Evolutionary conservation across 2,329 filamentous ascomycete species (phyloP).

Genomic region (Pseudomassariella vexata): DNA sequence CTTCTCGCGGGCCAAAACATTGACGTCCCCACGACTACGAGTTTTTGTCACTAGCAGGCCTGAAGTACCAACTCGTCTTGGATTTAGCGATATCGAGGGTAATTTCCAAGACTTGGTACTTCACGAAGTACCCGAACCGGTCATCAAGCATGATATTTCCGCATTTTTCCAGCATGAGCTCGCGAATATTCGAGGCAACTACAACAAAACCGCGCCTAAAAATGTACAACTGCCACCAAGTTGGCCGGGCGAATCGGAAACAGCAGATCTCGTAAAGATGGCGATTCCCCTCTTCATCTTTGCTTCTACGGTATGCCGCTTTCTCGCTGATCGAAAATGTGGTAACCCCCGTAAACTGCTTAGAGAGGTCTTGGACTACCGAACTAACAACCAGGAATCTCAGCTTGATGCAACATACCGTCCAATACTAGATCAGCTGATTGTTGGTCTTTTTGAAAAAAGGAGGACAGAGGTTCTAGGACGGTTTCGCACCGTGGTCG

Average conservation of each 20-base stretch:
- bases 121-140: conserved; percentile 23
- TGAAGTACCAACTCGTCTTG: conserved; percentile 26
- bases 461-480: too few relatives aligned
- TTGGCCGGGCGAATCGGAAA: background rate
- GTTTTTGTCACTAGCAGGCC: conserved; percentile 35
- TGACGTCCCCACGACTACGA: conserved; percentile 14
- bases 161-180: conserved; percentile 23
- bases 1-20: conserved; percentile 10
- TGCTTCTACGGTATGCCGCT: conserved; percentile 24
- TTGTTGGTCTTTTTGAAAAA: too few relatives aligned
- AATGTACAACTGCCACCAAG: conserved; percentile 5
- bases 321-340: conserved; percentile 13
- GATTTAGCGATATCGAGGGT: conserved; percentile 21
- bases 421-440: too few relatives aligned
- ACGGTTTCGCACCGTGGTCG: background rate
- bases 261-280: conserved; percentile 10
- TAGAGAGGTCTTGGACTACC: background rate
- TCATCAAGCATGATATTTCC: conserved; percentile 28
- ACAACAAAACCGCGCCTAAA: conserved; percentile 9
- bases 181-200: conserved; percentile 16
- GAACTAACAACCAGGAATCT: background rate
- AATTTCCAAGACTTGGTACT: conserved; percentile 23
- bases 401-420: too few relatives aligned
- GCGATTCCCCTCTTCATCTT: conserved; percentile 29
- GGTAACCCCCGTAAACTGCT: background rate